Conservation (phyloP, 306 rosid species). For the Lablab purpureus region DNA sequence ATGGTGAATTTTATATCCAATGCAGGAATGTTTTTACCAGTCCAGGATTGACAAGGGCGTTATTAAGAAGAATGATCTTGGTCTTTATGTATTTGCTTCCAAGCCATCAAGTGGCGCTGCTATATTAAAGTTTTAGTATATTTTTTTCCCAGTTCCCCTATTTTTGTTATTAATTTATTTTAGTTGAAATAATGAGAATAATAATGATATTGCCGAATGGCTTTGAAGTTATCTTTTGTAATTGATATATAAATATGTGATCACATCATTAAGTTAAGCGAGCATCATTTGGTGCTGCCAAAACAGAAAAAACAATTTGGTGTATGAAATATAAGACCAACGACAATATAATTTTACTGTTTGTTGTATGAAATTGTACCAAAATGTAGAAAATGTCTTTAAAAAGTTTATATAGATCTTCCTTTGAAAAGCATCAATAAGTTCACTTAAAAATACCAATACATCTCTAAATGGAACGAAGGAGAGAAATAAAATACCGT, state of each 20-base stretch:
- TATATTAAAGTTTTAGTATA: conserved; percentile 71
- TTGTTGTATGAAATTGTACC: no score
- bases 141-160: not conserved
- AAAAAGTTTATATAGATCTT: no score
- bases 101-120: conserved; percentile 99
- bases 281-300: no score
- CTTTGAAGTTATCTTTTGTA: not conserved
- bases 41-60: conserved; percentile 73
- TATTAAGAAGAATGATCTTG: conserved; percentile 73
- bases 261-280: no score
- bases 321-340: no score
- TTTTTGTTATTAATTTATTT: conserved; percentile 5
- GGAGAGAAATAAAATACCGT: no score
- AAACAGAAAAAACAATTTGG: no score
- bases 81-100: conserved; percentile 87
- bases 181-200: not conserved
- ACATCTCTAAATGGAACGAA: no score
- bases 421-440: no score
- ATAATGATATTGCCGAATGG: conserved; percentile 10
- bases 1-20: conserved; percentile 34
- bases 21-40: conserved; percentile 79
- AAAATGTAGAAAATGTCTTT: no score
- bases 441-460: no score
- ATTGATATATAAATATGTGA: not conserved
- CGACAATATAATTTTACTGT: no score